These are phyloP conservation scores for Dujonia santamariae DNA, from an alignment of 1,139 yeast species.

Conservation along the genomic window DNA sequence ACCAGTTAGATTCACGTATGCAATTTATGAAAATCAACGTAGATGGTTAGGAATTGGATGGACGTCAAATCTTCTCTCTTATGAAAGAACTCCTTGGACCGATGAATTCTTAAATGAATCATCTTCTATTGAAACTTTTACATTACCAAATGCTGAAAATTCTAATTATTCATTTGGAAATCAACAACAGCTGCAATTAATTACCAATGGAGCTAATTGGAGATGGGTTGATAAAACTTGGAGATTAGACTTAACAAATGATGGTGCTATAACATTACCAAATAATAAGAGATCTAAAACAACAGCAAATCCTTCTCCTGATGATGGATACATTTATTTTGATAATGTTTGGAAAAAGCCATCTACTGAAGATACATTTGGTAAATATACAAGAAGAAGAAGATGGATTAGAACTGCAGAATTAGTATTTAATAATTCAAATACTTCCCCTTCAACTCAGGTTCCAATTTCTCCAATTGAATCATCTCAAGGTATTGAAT, in stretches of 20 bases:
- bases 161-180: constrained; percentile 22
- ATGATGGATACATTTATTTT: constrained; percentile 84
- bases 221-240: constrained; percentile 92
- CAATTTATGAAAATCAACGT: constrained; percentile 92
- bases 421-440: constrained; percentile 44
- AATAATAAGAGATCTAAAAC: constrained; percentile 62
- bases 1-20: constrained; percentile 86
- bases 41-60: constrained; percentile 98
- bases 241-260: constrained; percentile 86
- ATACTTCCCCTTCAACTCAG: constrained; percentile 2
- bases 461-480: constrained; percentile 2
- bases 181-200: constrained; percentile 25
- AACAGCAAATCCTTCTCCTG: constrained; percentile 71
- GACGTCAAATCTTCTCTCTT: constrained; percentile 87
- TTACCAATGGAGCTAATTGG: constrained; percentile 67
- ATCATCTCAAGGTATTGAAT: constrained; percentile 7
- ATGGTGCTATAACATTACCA: constrained; percentile 75
- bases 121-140: constrained; percentile 70
- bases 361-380: constrained; percentile 79
- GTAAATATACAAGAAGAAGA: constrained; percentile 90
- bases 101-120: constrained; percentile 91
- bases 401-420: constrained; percentile 97
- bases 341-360: constrained; percentile 96
- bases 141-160: constrained; percentile 66
- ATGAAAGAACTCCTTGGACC: constrained; percentile 96